Evolutionary conservation across 2,329 filamentous ascomycete genomes (phyloP).

Genomic region (Hirsutella rhossiliensis): DNA sequence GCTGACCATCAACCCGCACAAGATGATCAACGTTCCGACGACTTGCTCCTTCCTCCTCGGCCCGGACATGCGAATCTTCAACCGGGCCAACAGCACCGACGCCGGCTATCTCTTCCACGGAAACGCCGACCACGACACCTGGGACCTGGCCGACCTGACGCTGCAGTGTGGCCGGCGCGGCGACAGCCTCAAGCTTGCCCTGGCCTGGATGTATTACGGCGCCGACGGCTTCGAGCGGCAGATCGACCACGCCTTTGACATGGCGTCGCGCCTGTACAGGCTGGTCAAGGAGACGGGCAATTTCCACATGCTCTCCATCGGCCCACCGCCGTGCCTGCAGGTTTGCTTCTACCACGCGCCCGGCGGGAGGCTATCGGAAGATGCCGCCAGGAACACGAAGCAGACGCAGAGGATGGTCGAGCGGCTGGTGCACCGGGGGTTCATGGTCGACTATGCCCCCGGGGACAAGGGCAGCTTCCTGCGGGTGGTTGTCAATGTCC

Average conservation of each 20-base stretch:
- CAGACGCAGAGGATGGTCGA: slow-evolving; percentile 36
- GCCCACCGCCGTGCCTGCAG: slow-evolving; percentile 79
- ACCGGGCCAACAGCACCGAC: slow-evolving; percentile 71
- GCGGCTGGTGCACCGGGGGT: slow-evolving; percentile 36
- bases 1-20: slow-evolving; percentile 86
- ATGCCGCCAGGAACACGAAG: slow-evolving; percentile 32
- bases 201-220: slow-evolving; percentile 87
- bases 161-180: slow-evolving; percentile 84
- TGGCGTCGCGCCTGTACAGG: slow-evolving; percentile 55
- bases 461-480: slow-evolving; percentile 44
- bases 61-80: slow-evolving; percentile 64
- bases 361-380: slow-evolving; percentile 30
- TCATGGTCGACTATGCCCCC: slow-evolving; percentile 51
- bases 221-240: slow-evolving; percentile 56
- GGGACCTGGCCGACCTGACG: slow-evolving; percentile 86
- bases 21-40: slow-evolving; percentile 87
- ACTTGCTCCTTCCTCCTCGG: slow-evolving; percentile 85
- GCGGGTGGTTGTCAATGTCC: slow-evolving; percentile 46
- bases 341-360: slow-evolving; percentile 86
- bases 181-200: slow-evolving; percentile 76
- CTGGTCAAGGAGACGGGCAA: slow-evolving; percentile 42
- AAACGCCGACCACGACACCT: slow-evolving; percentile 46
- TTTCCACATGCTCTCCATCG: slow-evolving; percentile 61
- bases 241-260: slow-evolving; percentile 61
- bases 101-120: slow-evolving; percentile 79